Evolutionary conservation across 164 flowering plant species (phyloP), one percentile per base, ranked within the genome.

Genomic region (Tetrastigma voinierianum): DNA sequence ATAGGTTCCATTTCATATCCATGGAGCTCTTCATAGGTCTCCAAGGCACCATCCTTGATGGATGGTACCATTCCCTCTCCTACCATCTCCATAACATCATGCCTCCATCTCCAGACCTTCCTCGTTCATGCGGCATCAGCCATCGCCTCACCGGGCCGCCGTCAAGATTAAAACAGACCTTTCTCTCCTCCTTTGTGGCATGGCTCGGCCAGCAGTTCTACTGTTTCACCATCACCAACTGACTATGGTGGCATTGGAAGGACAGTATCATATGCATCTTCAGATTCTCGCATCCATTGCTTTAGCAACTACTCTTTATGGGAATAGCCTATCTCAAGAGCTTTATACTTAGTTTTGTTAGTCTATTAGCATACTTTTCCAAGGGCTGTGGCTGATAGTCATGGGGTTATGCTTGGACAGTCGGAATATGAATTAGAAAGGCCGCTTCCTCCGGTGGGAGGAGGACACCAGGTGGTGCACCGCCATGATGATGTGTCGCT

Each of bases 371-470:
- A 84, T 93, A 19, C 0, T 80, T 2, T 85, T 82, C 62, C 96
- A 89, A 75, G 98, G 96, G 2, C 57, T 82, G 16, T 93, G 98
- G 96, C 68, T 89, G 10, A 80, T 83, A 44, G 58, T 85, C 49
- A 86, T 84, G 98, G 96, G 19, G 71, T 81, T 66, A 74, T 81
- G 85, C 80, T 16, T 93, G 91, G 91, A 89, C 87, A n/a, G 0
- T 95, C 95, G 1, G 52, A 21, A 10, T 68, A 87, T 19, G n/a
- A 70, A 85, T 0, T 78, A 88, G 0, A 89, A 89, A 67, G 95
- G 89, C 3, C 89, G 95, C 19, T 77, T 75, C 66, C 51, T 89
- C 75, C 69, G 83, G 70, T 46, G 21, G 15, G 89, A 91, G 51
- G 88, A 82, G 9, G 85, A n/a, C 95, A 85, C 49, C 1, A 61